Evolutionary conservation across 768 basidiomycete genomes (phyloP).

Genomic region (Russula lepida): DNA sequence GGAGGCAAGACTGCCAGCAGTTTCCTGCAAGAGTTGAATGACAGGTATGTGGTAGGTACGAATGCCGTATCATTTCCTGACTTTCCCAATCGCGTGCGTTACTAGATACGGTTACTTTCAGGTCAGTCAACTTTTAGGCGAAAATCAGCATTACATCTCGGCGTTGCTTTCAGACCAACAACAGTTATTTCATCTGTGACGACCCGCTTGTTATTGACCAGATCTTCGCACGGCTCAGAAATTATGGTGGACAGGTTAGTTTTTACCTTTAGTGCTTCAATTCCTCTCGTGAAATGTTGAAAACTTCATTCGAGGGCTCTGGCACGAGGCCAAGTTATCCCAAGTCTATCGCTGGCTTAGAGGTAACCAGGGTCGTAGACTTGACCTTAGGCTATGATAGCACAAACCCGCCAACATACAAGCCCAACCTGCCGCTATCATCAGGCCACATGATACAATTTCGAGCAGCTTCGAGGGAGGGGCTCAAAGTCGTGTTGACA

Average conservation of each 20-base stretch:
- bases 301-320: slow-evolving; percentile 13
- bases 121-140: slow-evolving; percentile 30
- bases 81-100: slow-evolving; percentile 1
- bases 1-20: slow-evolving; percentile 46
- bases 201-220: slow-evolving; percentile 54
- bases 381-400: slow-evolving; percentile 74
- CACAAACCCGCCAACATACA: slow-evolving; percentile 54
- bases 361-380: slow-evolving; percentile 59
- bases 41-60: slow-evolving; percentile 35
- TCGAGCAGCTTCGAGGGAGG: slow-evolving; percentile 38
- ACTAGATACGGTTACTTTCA: slow-evolving; percentile 71
- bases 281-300: neutral
- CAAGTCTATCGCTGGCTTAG: slow-evolving; percentile 47
- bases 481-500: slow-evolving; percentile 55
- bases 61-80: neutral
- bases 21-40: slow-evolving; percentile 57
- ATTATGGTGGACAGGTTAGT: slow-evolving; percentile 38
- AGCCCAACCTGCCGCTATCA: slow-evolving; percentile 59
- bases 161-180: slow-evolving; percentile 47
- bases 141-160: neutral
- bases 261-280: neutral
- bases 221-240: slow-evolving; percentile 63
- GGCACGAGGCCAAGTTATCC: slow-evolving; percentile 43
- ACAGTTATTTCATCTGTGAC: slow-evolving; percentile 75
- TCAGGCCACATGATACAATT: slow-evolving; percentile 85